A percentile compares a stretch with the other conserved stretches of the same genome.
These are phyloP conservation scores for Ambrosia artemisiifolia DNA, from an alignment of 129 eudicot genomes.

Conservation along the genomic window DNA sequence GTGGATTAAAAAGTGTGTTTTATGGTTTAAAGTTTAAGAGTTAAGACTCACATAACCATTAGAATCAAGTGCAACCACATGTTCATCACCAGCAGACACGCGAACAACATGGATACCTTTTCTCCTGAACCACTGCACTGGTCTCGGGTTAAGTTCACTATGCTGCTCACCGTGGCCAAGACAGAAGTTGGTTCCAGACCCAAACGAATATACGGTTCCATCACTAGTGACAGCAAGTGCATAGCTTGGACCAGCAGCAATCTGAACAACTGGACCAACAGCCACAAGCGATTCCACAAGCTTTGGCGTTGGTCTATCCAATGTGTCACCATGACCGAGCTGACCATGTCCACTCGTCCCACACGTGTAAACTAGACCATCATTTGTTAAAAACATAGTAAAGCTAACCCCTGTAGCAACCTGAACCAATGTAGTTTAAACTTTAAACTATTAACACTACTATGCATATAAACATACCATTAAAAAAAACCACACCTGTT, in stretches of 20 bases:
- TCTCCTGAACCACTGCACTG: conserved; percentile 60
- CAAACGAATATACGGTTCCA: conserved; percentile 73
- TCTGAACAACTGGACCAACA: conserved; percentile 54
- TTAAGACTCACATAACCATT: conserved; percentile 69
- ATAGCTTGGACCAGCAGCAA: conserved; percentile 84
- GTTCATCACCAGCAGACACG: conserved; percentile 93
- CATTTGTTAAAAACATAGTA: conserved; percentile 71
- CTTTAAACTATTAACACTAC: background rate
- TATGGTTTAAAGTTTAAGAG: background rate
- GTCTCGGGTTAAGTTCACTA: conserved; percentile 70
- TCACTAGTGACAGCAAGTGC: conserved; percentile 63
- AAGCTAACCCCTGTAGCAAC: conserved; percentile 94
- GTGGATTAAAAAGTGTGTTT: background rate
- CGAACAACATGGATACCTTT: conserved; percentile 65
- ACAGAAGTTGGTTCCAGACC: conserved; percentile 88
- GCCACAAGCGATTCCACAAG: conserved; percentile 49
- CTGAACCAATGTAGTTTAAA: conserved; percentile 30
- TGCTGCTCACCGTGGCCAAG: conserved; percentile 96
- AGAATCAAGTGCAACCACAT: conserved; percentile 95
- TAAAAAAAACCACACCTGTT: conserved; percentile 48
- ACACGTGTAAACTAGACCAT: conserved; percentile 84
- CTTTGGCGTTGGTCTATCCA: conserved; percentile 66
- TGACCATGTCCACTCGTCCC: conserved; percentile 84
- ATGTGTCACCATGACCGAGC: conserved; percentile 88
- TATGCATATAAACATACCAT: background rate